Percentiles rank a stretch among this genome's conserved stretches.
Evolutionary conservation across 441 rosid genomes (phyloP).

Genomic region (Flueggea neowawraea): DNA sequence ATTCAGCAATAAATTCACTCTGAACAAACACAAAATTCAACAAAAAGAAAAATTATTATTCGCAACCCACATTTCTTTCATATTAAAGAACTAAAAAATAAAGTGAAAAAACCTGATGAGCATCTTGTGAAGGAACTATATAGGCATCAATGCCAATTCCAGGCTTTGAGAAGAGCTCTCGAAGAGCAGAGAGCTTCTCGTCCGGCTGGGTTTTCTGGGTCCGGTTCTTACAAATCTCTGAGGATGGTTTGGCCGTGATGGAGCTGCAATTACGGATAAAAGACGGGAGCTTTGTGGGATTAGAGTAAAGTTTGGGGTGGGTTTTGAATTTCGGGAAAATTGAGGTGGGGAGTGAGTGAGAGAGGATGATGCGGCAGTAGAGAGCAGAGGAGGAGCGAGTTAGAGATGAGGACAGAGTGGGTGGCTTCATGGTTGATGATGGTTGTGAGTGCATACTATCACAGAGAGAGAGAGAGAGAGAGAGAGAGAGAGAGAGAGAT

Average conservation of each 20-base stretch:
- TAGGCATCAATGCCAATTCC: conserved; percentile 85
- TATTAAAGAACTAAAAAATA: not conserved
- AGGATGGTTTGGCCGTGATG: conserved; percentile 74
- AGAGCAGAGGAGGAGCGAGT: conserved; percentile 36
- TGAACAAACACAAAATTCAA: conserved; percentile 13
- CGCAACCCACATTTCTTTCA: conserved; percentile 1
- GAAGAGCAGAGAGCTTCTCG: conserved; percentile 68
- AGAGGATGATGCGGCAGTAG: conserved; percentile 30
- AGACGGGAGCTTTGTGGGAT: conserved; percentile 15
- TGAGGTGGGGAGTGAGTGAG: conserved; percentile 4
- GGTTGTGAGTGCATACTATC: conserved; percentile 31
- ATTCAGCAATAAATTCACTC: conserved; percentile 98
- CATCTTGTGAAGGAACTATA: conserved; percentile 94
- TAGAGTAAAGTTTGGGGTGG: conserved; percentile 17
- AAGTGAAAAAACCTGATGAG: conserved; percentile 71
- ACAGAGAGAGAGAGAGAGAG: too few relatives aligned
- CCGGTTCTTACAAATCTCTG: conserved; percentile 45
- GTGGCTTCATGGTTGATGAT: conserved; percentile 53
- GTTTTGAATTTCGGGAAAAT: conserved; percentile 29
- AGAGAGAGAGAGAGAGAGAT: too few relatives aligned
- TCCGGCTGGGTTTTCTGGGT: conserved; percentile 35
- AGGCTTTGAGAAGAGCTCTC: conserved; percentile 59
- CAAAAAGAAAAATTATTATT: not conserved
- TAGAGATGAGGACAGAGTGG: conserved; percentile 20
- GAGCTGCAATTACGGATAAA: conserved; percentile 47